Conservation (phyloP, 2,329 filamentous ascomycete genomes). For the Davidsoniella eucalypti region DNA sequence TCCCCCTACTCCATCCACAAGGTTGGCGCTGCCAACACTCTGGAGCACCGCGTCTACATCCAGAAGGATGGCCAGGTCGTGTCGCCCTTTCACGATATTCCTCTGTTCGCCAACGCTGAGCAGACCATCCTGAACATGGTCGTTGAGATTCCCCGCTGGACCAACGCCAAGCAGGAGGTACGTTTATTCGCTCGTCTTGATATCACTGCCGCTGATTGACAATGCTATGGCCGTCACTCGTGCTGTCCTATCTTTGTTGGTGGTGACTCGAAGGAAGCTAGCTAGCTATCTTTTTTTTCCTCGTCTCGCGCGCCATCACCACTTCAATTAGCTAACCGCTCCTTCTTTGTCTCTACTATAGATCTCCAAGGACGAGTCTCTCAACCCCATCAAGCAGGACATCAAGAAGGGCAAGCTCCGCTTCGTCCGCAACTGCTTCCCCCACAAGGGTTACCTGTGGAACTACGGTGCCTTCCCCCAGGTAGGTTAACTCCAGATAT, state of each 20-base stretch:
- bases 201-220: not conserved
- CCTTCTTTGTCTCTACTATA: slow-evolving; percentile 21
- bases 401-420: slow-evolving; percentile 99
- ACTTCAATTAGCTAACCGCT: not conserved
- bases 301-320: slow-evolving; percentile 1
- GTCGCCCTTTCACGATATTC: slow-evolving; percentile 97
- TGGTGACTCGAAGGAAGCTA: not conserved
- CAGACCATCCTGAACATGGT: slow-evolving; percentile 97
- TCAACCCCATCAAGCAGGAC: slow-evolving; percentile 99
- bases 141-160: slow-evolving; percentile 98
- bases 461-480: slow-evolving; percentile 99
- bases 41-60: slow-evolving; percentile 94
- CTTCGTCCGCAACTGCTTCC: slow-evolving; percentile 99
- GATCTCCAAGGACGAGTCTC: slow-evolving; percentile 97
- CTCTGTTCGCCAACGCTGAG: slow-evolving; percentile 91
- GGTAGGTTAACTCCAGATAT: slow-evolving; percentile 33
- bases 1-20: slow-evolving; percentile 65
- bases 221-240: not conserved
- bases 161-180: slow-evolving; percentile 98
- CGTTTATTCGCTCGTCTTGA: slow-evolving; percentile 20
- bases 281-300: not conserved
- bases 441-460: slow-evolving; percentile 99
- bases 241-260: not conserved
- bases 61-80: slow-evolving; percentile 92
- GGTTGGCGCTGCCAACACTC: slow-evolving; percentile 75